A percentile compares a stretch with the other conserved stretches of the same genome.
Conservation (phyloP, 345 rosid species). For the Lumnitzera littorea region DNA sequence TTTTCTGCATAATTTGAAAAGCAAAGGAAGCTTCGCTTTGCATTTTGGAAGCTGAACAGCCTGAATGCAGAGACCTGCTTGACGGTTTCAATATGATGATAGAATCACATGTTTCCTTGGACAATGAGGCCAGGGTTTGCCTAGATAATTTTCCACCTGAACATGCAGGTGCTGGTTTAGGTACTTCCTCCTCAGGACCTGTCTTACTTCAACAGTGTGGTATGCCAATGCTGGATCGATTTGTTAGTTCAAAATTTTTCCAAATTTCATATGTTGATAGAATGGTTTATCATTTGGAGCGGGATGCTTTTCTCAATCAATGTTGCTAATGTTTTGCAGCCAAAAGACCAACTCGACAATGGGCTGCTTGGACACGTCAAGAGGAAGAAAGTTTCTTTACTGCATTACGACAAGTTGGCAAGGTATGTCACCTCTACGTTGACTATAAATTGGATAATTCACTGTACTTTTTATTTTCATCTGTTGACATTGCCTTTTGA, state of each 20-base stretch:
- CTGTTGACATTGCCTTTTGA: background rate
- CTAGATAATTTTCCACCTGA: slow-evolving; percentile 30
- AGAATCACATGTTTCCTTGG: slow-evolving; percentile 25
- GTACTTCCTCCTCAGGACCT: slow-evolving; percentile 28
- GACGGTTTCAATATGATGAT: slow-evolving; percentile 30
- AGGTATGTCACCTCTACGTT: slow-evolving; percentile 38
- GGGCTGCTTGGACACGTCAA: slow-evolving; percentile 99
- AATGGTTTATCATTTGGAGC: too few relatives aligned
- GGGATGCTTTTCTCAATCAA: background rate
- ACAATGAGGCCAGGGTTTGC: slow-evolving; percentile 23
- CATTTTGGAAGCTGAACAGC: slow-evolving; percentile 16
- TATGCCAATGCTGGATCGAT: slow-evolving; percentile 24
- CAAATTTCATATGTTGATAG: too few relatives aligned
- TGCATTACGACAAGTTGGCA: slow-evolving; percentile 98
- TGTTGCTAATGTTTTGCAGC: slow-evolving; percentile 28
- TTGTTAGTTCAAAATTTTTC: slow-evolving; percentile 1
- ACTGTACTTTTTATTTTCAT: background rate
- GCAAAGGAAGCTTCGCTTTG: background rate
- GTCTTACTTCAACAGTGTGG: slow-evolving; percentile 47
- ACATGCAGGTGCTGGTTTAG: slow-evolving; percentile 31
- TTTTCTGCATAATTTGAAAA: too few relatives aligned
- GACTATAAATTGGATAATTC: slow-evolving; percentile 1
- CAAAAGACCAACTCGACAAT: slow-evolving; percentile 84
- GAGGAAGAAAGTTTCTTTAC: slow-evolving; percentile 97
- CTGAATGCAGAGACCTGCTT: slow-evolving; percentile 15